A percentile compares a stretch with the other conserved stretches of the same genome.
Evolutionary conservation across 2,329 filamentous ascomycete genomes (phyloP).

Genomic region (Arthrobotrys megalospora): DNA sequence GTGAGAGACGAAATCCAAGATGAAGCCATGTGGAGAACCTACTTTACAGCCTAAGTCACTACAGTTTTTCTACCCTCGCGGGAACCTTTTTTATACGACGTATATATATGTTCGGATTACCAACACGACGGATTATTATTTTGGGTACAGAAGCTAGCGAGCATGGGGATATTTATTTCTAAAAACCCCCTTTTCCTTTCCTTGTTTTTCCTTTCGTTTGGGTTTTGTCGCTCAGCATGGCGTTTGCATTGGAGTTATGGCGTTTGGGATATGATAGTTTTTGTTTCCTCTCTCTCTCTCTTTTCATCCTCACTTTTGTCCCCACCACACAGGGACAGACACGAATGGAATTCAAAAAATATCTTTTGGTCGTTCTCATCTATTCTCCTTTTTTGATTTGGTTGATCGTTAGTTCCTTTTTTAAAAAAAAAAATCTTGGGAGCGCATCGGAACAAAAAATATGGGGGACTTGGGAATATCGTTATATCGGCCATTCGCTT

Average conservation of each 20-base stretch:
- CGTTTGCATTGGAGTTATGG: conserved; percentile 52
- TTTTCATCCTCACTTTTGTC: not conserved
- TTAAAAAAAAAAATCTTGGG: conserved; percentile 33
- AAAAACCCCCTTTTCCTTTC: conserved; percentile 18
- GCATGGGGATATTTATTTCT: conserved; percentile 39
- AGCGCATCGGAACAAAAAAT: conserved; percentile 52
- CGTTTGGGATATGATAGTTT: conserved; percentile 26
- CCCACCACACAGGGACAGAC: not conserved
- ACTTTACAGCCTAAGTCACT: conserved; percentile 53
- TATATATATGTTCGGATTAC: conserved; percentile 43
- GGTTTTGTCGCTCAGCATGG: conserved; percentile 37
- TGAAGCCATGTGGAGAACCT: conserved; percentile 58
- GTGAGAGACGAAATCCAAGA: conserved; percentile 67
- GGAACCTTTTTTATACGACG: conserved; percentile 27
- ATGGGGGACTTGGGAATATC: conserved; percentile 18
- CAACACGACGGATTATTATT: conserved; percentile 30
- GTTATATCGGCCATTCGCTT: conserved; percentile 49
- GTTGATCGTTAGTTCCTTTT: conserved; percentile 16
- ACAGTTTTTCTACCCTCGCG: conserved; percentile 29
- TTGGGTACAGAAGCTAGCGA: conserved; percentile 48
- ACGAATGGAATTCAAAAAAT: conserved; percentile 24
- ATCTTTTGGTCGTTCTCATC: conserved; percentile 13
- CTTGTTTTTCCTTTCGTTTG: conserved; percentile 10
- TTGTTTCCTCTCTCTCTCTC: conserved; percentile 13
- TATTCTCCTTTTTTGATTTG: conserved; percentile 7